These are phyloP conservation scores for Curvularia spicifera DNA, from an alignment of 2,329 filamentous ascomycete species.

Conservation along the genomic window DNA sequence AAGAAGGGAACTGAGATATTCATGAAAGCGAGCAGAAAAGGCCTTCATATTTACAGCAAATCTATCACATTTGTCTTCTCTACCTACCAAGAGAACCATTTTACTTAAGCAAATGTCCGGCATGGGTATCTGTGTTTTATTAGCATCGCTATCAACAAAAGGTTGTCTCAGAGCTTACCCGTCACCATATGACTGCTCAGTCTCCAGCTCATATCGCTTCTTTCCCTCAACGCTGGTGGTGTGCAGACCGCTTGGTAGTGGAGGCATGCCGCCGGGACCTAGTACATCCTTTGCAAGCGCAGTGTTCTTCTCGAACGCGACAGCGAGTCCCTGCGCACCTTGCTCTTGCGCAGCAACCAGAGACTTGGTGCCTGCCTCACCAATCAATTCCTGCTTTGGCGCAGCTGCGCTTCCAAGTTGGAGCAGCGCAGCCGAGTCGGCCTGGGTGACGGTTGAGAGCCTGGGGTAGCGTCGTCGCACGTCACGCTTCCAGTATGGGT, in stretches of 20 bases:
- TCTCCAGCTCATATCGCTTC: conserved; percentile 72
- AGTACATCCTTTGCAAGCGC: conserved; percentile 65
- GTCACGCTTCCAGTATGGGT: conserved; percentile 97
- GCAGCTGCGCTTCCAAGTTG: conserved; percentile 79
- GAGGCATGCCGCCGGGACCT: conserved; percentile 80
- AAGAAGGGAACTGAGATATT: conserved; percentile 4
- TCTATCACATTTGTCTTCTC: conserved; percentile 21
- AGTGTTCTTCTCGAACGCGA: conserved; percentile 72
- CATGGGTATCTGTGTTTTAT: conserved; percentile 51
- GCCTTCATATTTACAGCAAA: conserved; percentile 39
- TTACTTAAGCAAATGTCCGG: conserved; percentile 50
- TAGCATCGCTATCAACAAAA: conserved; percentile 12
- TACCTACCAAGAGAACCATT: conserved; percentile 4
- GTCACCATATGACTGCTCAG: conserved; percentile 70
- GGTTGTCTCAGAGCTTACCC: conserved; percentile 41
- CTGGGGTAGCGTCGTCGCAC: conserved; percentile 80
- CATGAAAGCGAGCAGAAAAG: conserved; percentile 21
- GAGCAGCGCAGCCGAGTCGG: conserved; percentile 83
- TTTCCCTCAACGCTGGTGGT: conserved; percentile 61
- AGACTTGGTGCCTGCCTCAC: conserved; percentile 73
- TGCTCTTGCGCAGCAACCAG: conserved; percentile 78
- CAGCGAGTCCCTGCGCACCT: conserved; percentile 72
- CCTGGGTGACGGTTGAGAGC: conserved; percentile 80
- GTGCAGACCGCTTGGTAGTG: conserved; percentile 76
- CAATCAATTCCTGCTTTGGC: conserved; percentile 81